phyloP scores from a whole-genome alignment of 2,329 filamentous ascomycete genomes.

The Aspergillus ruber region DNA sequence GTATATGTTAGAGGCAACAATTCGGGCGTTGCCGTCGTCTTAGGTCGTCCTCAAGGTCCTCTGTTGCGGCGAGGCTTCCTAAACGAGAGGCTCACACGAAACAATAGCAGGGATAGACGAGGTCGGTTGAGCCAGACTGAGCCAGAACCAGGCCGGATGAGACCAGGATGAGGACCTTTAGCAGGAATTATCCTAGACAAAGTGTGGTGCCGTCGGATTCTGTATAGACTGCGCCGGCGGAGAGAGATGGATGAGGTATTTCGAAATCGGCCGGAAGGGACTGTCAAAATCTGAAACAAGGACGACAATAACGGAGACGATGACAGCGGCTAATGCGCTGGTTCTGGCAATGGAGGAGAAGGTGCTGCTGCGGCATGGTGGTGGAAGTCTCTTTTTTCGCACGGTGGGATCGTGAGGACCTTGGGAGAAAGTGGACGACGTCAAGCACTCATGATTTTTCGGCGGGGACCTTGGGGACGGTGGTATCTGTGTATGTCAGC shows the following conservation, averaged over 20 bases:
- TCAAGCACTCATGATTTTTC: conserved; percentile 3
- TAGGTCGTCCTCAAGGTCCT: not conserved
- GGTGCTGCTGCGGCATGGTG: not conserved
- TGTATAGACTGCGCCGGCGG: no score
- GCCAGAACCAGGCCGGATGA: no score
- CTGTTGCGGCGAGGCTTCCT: not conserved
- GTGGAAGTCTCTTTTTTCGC: not conserved
- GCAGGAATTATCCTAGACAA: no score
- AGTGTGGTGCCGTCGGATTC: no score
- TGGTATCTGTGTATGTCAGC: no score
- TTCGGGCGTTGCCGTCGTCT: not conserved
- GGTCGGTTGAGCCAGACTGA: not conserved
- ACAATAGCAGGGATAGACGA: not conserved
- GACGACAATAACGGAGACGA: not conserved
- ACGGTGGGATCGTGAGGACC: conserved; percentile 7
- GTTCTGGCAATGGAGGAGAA: not conserved
- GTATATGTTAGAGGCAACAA: not conserved
- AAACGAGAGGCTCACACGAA: not conserved
- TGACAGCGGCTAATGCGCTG: not conserved
- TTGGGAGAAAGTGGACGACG: conserved; percentile 9
- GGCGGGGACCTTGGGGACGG: not conserved
- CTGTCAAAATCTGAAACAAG: no score
- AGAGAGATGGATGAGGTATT: no score
- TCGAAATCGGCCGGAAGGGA: no score
- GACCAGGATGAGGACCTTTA: no score